Evolutionary conservation across 1,284 basidiomycete species (phyloP).

Genomic region (Cronartium ribicola): DNA sequence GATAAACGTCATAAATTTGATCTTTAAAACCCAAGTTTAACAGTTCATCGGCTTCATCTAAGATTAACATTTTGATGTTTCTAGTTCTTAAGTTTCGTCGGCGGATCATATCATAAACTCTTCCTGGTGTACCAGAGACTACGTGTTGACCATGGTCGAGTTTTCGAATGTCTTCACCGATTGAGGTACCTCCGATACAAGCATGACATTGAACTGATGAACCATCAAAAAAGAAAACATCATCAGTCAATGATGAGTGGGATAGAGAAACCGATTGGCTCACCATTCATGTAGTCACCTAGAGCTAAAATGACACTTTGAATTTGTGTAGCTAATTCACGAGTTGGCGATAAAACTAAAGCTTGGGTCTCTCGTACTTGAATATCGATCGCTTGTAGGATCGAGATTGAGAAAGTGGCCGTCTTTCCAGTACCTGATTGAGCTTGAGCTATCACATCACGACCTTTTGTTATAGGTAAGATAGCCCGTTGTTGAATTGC

Average conservation of each 20-base stretch:
- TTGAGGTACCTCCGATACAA: conserved; percentile 49
- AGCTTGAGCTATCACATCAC: conserved; percentile 49
- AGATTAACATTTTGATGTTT: conserved; percentile 49
- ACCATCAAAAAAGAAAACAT: neutral
- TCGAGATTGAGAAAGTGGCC: conserved; percentile 48
- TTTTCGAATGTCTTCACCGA: conserved; percentile 48
- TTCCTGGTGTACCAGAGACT: conserved; percentile 48
- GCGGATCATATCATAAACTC: conserved; percentile 49
- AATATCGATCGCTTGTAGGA: conserved; percentile 49
- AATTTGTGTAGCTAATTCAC: conserved; percentile 49
- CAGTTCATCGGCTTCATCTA: conserved; percentile 48
- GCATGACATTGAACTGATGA: conserved; percentile 49
- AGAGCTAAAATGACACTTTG: conserved; percentile 48
- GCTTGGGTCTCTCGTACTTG: conserved; percentile 47
- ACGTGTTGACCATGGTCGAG: conserved; percentile 48
- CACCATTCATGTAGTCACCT: conserved; percentile 49
- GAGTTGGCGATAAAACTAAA: conserved; percentile 47
- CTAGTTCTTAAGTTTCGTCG: conserved; percentile 47
- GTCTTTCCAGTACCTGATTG: conserved; percentile 49
- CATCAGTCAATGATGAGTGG: neutral
- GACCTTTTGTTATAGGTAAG: conserved; percentile 49
- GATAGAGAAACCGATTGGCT: neutral
- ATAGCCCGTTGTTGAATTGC: conserved; percentile 52
- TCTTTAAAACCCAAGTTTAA: conserved; percentile 49
- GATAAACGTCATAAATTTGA: conserved; percentile 49